Percentiles rank a stretch among this genome's conserved stretches.
Conservation (phyloP, 2,329 filamentous ascomycete species). For the Ophiocordyceps robertsii region DNA sequence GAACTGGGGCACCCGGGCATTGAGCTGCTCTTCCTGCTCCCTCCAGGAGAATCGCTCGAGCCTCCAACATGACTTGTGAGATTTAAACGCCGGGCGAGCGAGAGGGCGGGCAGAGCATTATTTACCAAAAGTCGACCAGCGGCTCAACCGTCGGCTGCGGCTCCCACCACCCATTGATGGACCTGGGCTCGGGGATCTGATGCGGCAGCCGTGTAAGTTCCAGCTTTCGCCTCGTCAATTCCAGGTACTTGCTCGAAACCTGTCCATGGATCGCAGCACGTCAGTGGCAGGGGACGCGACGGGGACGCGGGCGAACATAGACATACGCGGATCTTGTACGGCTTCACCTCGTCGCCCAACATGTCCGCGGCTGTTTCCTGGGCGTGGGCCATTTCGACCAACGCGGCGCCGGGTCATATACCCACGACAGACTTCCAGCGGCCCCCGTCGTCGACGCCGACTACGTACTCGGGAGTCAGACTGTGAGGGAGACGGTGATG, state of each 20-base stretch:
- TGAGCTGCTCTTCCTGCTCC: slow-evolving; percentile 42
- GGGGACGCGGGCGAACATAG: no score
- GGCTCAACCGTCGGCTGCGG: slow-evolving; percentile 50
- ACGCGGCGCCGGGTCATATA: neutral
- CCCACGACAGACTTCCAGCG: no score
- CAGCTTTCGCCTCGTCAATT: slow-evolving; percentile 53
- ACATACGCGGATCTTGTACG: slow-evolving; percentile 45
- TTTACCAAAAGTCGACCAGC: slow-evolving; percentile 49
- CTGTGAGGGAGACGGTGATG: no score
- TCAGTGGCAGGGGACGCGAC: neutral
- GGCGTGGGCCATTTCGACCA: neutral
- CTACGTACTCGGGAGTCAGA: no score
- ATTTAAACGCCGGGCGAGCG: no score
- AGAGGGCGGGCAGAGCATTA: neutral
- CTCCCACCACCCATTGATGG: slow-evolving; percentile 37
- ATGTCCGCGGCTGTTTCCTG: slow-evolving; percentile 7
- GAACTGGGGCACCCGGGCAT: slow-evolving; percentile 48
- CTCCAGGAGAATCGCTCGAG: slow-evolving; percentile 55
- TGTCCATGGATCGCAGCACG: slow-evolving; percentile 12
- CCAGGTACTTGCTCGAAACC: slow-evolving; percentile 54
- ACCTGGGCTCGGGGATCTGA: slow-evolving; percentile 34
- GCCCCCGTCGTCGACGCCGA: no score
- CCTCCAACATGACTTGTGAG: slow-evolving; percentile 25
- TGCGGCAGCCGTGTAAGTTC: slow-evolving; percentile 52
- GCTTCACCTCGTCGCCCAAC: slow-evolving; percentile 30